Evolutionary conservation across 495 filamentous ascomycete species (phyloP), one percentile per base, ranked within the genome.

Genomic region (Filosporella fistucella): DNA sequence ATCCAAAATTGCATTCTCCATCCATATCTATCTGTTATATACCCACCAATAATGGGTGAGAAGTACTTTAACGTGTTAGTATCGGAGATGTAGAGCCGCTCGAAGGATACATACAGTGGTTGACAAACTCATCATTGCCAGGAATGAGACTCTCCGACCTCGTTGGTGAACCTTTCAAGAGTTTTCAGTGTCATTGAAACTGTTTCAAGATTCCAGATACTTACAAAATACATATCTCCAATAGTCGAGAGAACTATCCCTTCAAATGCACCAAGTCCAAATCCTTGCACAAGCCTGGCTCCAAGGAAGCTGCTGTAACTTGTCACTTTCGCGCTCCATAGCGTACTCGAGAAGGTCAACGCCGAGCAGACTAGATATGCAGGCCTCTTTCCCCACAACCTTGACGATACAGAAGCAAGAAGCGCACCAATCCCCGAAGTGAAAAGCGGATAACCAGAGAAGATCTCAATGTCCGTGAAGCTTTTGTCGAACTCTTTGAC

Each of bases 171-270:
- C n/a, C n/a, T n/a, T n/a, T n/a, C n/a, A n/a, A n/a, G n/a, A n/a
- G n/a, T n/a, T n/a, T n/a, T n/a, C n/a, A n/a, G n/a, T n/a, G n/a
- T n/a, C n/a, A n/a, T n/a, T n/a, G n/a, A n/a, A n/a, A n/a, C n/a
- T n/a, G n/a, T n/a, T n/a, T n/a, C n/a, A n/a, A n/a, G n/a, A n/a
- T n/a, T n/a, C n/a, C n/a, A n/a, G n/a, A n/a, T n/a, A n/a, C 32
- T 35, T 35, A 35, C 32, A n/a, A 35, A 35, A n/a, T 35, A 35
- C 32, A 35, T 35, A 35, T 35, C 32, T 17, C 32, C 32, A 35
- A 35, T 35, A 35, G 32, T 14, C 18, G 32, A 35, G 4, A 35
- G n/a, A 13, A 35, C 32, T 14, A 35, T 35, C 13, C 4, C n/a
- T n/a, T 35, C 32, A 17, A 14, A 35, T n/a, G 32, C 32, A 17